phyloP scores from a whole-genome alignment of 768 basidiomycete species.

The Leucosporidium scottii region DNA sequence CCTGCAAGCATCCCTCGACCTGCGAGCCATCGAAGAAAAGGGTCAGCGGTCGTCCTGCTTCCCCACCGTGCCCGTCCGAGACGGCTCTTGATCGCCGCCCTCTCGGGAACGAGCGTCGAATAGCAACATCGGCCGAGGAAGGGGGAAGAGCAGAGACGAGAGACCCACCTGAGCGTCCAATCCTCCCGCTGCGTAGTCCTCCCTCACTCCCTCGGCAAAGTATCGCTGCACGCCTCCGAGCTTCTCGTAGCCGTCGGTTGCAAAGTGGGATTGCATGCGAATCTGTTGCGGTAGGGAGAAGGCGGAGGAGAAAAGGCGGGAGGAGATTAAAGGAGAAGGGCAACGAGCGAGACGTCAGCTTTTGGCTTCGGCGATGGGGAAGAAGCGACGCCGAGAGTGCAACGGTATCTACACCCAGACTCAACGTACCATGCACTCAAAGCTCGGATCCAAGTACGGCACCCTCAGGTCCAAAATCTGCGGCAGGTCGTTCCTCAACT shows the following conservation, averaged over 20 bases:
- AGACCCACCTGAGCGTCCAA: constrained; percentile 70
- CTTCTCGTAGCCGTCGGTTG: constrained; percentile 93
- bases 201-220: constrained; percentile 41
- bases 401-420: too few relatives aligned
- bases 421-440: constrained; percentile 81
- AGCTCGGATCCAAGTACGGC: constrained; percentile 96
- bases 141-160: not conserved
- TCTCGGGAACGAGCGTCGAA: not conserved
- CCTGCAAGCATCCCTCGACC: constrained; percentile 94
- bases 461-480: constrained; percentile 89
- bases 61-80: too few relatives aligned
- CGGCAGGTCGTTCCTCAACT: constrained; percentile 83
- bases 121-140: not conserved
- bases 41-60: not conserved
- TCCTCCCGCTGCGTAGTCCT: constrained; percentile 95
- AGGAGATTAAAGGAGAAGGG: not conserved
- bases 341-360: too few relatives aligned
- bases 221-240: constrained; percentile 86
- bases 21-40: constrained; percentile 37
- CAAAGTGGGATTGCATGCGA: constrained; percentile 93
- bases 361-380: too few relatives aligned
- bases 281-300: constrained; percentile 27
- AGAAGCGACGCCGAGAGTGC: too few relatives aligned
- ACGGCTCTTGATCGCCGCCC: not conserved
- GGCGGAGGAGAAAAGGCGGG: not conserved